phyloP scores from a whole-genome alignment of 164 flowering plant species.

The Hamamelis virginiana region DNA sequence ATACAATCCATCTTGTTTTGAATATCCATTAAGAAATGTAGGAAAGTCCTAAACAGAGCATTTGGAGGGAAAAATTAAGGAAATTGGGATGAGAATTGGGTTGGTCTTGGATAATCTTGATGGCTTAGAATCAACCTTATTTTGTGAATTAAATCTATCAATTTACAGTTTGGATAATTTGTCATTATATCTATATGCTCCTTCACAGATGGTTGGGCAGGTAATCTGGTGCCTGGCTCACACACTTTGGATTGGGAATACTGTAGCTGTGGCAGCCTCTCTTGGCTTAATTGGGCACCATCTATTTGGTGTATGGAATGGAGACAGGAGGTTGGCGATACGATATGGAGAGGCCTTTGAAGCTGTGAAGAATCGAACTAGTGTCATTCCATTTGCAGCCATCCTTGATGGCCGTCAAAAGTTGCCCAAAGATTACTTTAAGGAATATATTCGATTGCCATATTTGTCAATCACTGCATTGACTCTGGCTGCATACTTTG shows the following conservation, averaged over 20 bases:
- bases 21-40: no score
- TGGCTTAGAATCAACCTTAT: no score
- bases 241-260: constrained; percentile 87
- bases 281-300: constrained; percentile 88
- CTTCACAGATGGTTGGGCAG: constrained; percentile 89
- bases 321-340: constrained; percentile 74
- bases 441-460: constrained; percentile 77
- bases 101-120: background rate
- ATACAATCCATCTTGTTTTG: background rate
- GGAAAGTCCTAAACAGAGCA: background rate
- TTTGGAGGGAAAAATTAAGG: background rate
- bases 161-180: background rate
- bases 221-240: constrained; percentile 98
- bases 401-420: constrained; percentile 91
- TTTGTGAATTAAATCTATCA: background rate
- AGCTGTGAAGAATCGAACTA: constrained; percentile 69
- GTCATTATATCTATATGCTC: no score
- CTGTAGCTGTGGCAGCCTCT: constrained; percentile 91
- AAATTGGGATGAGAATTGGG: no score
- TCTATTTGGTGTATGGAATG: constrained; percentile 97
- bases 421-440: constrained; percentile 79
- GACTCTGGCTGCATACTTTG: constrained; percentile 77
- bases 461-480: constrained; percentile 65
- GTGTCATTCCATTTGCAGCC: constrained; percentile 90
- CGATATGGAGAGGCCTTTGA: constrained; percentile 84